Evolutionary conservation across 2,329 filamentous ascomycete genomes (phyloP), one percentile per base, ranked within the genome.

Genomic region (Fusarium bactridioides): DNA sequence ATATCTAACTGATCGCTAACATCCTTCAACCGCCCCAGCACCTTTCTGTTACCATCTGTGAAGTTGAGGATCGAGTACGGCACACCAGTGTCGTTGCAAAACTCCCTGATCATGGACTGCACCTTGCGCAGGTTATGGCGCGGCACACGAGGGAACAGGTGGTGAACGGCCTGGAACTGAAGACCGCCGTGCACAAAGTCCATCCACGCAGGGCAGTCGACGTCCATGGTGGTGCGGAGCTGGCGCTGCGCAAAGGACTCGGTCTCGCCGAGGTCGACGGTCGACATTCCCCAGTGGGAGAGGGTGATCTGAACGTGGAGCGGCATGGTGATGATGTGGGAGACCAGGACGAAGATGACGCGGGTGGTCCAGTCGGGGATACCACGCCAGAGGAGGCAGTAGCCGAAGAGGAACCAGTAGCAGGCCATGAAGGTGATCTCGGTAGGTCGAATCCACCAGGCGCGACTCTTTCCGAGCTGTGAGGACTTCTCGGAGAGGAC

Each of bases 231-330:
- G 7, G 91, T 93, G 48, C 91, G 86, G 41, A 93, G 82, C 85
- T 92, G 91, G 76, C 89, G 89, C 82, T 92, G 90, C 0, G 91
- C 84, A 77, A 93, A 93, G 2, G 89, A 91, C 78, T 93, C 91
- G 61, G 84, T 83, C 51, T 88, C 86, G 66, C 90, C 90, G 5
- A 92, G 84, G 69, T 92, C 89, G 0, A 88, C 82, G 5, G 89
- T 92, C 29, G 88, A 89, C 91, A 93, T 93, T 67, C 89, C 91
- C 84, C 91, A 93, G 81, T 93, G 91, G 3, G 88, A 91, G 13
- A 93, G 86, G 0, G 91, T 93, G 79, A 93, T 92, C 75, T 93
- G 91, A 4, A 93, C 85, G 78, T 93, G 91, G 27, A 93, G 85
- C 1, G 90, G 90, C 85, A 91, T 89, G 35, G 90, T 91, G 77